Percentiles rank a stretch among this genome's conserved stretches.
phyloP scores from a whole-genome alignment of 176 grass and related monocot species.

The Elaeis guineensis region DNA sequence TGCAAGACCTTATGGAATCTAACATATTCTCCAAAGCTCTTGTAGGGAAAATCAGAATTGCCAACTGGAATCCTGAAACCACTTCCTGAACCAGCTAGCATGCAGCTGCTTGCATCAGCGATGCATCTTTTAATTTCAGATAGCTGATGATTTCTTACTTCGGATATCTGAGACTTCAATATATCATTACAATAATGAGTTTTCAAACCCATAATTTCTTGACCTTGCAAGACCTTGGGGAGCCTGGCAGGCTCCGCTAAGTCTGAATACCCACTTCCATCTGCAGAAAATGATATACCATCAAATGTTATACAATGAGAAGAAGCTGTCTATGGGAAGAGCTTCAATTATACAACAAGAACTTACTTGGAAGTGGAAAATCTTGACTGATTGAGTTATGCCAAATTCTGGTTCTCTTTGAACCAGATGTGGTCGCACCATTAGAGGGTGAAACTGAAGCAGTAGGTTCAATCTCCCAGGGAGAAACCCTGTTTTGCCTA shows the following conservation, averaged over 20 bases:
- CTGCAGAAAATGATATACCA: constrained; percentile 39
- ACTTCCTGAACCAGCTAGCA: constrained; percentile 14
- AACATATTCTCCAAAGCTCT: constrained; percentile 53
- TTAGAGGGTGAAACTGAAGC: constrained; percentile 31
- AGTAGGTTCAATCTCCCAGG: constrained; percentile 74
- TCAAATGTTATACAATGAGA: neutral
- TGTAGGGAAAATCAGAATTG: constrained; percentile 30
- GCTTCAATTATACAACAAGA: no score
- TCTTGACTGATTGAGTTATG: constrained; percentile 36
- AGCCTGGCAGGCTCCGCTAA: constrained; percentile 44
- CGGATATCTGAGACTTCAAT: constrained; percentile 20
- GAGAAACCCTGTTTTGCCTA: constrained; percentile 65
- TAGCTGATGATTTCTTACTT: constrained; percentile 4
- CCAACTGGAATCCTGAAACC: neutral
- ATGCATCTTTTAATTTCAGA: constrained; percentile 7
- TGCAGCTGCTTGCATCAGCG: constrained; percentile 14
- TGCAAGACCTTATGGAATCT: constrained; percentile 96
- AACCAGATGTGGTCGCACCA: constrained; percentile 36
- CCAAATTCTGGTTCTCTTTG: constrained; percentile 62
- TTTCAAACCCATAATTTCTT: constrained; percentile 74
- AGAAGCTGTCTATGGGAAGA: no score
- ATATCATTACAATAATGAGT: constrained; percentile 16
- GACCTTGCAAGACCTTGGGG: constrained; percentile 99
- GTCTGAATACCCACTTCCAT: constrained; percentile 49
- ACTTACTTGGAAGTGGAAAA: constrained; percentile 41